Evolutionary conservation across 306 rosid genomes (phyloP), one percentile per base, ranked within the genome.

Genomic region (Medicago truncatula): DNA sequence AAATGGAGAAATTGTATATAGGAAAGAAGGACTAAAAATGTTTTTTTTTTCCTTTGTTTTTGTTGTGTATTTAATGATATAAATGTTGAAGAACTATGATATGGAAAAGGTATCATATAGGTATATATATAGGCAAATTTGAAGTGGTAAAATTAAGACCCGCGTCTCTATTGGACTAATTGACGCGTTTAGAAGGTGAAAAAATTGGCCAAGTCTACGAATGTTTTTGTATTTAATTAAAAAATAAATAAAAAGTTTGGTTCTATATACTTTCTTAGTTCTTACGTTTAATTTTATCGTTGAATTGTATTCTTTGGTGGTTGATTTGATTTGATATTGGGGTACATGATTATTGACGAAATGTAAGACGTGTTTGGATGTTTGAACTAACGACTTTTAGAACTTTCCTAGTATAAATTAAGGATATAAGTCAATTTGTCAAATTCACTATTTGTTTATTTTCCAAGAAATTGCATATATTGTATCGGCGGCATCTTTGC

Each of bases 141-240:
- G 9, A 63, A 65, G 34, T 9, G 7, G 57, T 18, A 11, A 34
- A 31, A 54, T 8, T 53, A 41, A 39, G 67, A 12, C 41, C 58
- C 72, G 84, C 72, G 72, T 60, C 18, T 38, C 50, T 3, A 15
- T 10, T 63, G 43, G 81, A 81, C 74, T 71, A 34, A 3, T 12
- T 6, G 2, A 82, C 83, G 79, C 76, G 85, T 76, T 82, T 82
- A 65, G 78, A 77, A 71, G 73, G 7, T 53, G 62, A 21, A 34
- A 16, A 46, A 9, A 39, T 82, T 76, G 54, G 76, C 76, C 5
- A 17, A 47, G 82, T 57, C 63, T 21, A 21, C 0, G 15, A 56
- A 56, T 56, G 62, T 10, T 13, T 4, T 21, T 58, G n/a, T 23
- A 21, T 21, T 20, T 57, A 53, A 20, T 57, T 20, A 20, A 13